Percentiles rank a stretch among this genome's conserved stretches.
phyloP scores from a whole-genome alignment of 2,329 filamentous ascomycete species.

The Exophiala dermatitidis region DNA sequence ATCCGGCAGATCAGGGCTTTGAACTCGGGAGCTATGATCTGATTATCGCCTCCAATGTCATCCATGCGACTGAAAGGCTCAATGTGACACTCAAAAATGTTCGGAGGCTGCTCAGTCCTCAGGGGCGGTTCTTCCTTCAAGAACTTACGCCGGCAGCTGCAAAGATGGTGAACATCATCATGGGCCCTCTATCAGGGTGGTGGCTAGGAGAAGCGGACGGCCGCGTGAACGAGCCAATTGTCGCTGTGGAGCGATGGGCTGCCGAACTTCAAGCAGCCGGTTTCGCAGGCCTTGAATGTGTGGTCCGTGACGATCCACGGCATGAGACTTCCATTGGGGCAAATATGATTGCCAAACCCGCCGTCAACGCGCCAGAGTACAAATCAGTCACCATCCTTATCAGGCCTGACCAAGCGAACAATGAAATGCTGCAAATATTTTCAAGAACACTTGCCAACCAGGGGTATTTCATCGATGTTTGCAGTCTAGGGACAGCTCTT shows the following conservation, averaged over 20 bases:
- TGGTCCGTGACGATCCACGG: background rate
- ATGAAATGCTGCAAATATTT: background rate
- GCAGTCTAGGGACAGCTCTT: background rate
- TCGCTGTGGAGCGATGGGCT: slow-evolving; percentile 9
- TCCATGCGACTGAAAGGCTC: slow-evolving; percentile 31
- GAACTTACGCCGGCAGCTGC: slow-evolving; percentile 7
- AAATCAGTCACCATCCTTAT: background rate
- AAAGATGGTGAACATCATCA: slow-evolving; percentile 15
- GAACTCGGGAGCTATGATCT: slow-evolving; percentile 30
- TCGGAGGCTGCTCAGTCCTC: slow-evolving; percentile 26
- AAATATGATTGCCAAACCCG: background rate
- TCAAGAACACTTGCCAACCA: background rate
- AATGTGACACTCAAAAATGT: slow-evolving; percentile 28
- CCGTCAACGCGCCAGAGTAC: background rate
- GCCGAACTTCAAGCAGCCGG: slow-evolving; percentile 5
- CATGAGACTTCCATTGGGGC: background rate
- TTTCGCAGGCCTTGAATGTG: slow-evolving; percentile 10
- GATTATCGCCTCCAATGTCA: slow-evolving; percentile 33
- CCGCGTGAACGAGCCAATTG: slow-evolving; percentile 3
- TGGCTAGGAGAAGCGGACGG: slow-evolving; percentile 26
- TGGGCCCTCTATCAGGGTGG: slow-evolving; percentile 27
- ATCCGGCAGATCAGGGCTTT: slow-evolving; percentile 31
- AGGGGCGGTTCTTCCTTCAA: slow-evolving; percentile 12
- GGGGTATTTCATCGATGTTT: background rate
- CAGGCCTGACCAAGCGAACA: background rate